phyloP scores from a whole-genome alignment of 495 filamentous ascomycete genomes.

The Aspergillus mulundensis region DNA sequence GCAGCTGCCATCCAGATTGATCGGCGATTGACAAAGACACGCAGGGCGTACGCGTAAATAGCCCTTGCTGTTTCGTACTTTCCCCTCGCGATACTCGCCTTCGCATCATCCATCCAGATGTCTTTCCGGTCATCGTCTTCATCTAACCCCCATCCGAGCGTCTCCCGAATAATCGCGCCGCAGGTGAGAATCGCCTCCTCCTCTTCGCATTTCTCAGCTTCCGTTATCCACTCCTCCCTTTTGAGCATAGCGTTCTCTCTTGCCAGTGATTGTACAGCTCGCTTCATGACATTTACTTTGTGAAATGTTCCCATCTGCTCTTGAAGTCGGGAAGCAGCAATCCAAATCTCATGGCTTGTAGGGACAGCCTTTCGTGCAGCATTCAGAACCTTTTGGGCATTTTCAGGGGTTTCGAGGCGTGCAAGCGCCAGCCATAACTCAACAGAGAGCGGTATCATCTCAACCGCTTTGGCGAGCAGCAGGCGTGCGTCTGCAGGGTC shows the following conservation, averaged over 20 bases:
- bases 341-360: constrained; percentile 91
- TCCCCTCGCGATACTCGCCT: constrained; percentile 67
- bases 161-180: constrained; percentile 83
- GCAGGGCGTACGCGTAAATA: constrained; percentile 86
- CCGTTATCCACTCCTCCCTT: constrained; percentile 92
- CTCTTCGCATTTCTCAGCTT: constrained; percentile 92
- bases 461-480: constrained; percentile 85
- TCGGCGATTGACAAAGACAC: constrained; percentile 78
- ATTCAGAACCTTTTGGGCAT: constrained; percentile 92
- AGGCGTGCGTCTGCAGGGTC: constrained; percentile 80
- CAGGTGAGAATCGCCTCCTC: constrained; percentile 87
- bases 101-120: constrained; percentile 91
- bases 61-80: constrained; percentile 87
- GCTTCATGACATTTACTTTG: constrained; percentile 88
- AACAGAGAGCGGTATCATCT: constrained; percentile 87
- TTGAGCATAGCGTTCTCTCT: constrained; percentile 93
- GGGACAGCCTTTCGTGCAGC: constrained; percentile 90
- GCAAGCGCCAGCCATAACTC: constrained; percentile 94
- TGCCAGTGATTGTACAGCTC: constrained; percentile 83
- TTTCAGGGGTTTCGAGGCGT: constrained; percentile 79
- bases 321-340: constrained; percentile 85
- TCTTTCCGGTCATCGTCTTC: constrained; percentile 97
- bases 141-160: constrained; percentile 87
- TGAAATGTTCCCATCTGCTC: constrained; percentile 76
- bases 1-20: constrained; percentile 84